Conservation (phyloP, 2,329 filamentous ascomycete species). For the Acephala macrosclerotiorum region DNA sequence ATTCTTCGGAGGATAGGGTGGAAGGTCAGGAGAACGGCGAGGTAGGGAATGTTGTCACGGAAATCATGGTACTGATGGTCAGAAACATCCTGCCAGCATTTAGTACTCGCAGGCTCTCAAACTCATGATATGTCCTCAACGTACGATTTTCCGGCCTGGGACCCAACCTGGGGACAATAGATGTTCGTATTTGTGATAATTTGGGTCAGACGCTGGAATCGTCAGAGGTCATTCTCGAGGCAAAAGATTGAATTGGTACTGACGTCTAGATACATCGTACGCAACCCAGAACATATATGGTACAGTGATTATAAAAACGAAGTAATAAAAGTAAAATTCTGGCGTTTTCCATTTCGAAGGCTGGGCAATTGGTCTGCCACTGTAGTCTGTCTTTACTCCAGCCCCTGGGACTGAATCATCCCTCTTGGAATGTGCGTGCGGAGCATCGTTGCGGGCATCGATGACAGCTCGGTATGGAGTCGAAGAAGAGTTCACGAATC, state of each 20-base stretch:
- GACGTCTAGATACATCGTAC: slow-evolving; percentile 84
- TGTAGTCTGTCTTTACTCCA: slow-evolving; percentile 47
- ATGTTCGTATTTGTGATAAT: slow-evolving; percentile 76
- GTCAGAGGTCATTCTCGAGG: not conserved
- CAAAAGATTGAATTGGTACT: slow-evolving; percentile 40
- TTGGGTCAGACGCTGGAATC: slow-evolving; percentile 75
- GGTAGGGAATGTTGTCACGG: slow-evolving; percentile 83
- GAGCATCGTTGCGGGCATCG: slow-evolving; percentile 56
- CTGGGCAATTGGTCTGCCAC: slow-evolving; percentile 54
- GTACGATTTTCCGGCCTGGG: slow-evolving; percentile 85
- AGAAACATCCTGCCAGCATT: slow-evolving; percentile 74
- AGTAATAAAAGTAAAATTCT: slow-evolving; percentile 85
- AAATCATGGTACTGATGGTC: slow-evolving; percentile 89
- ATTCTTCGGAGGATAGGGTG: slow-evolving; percentile 80
- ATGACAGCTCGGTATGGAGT: slow-evolving; percentile 68
- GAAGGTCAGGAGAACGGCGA: slow-evolving; percentile 74
- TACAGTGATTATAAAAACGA: slow-evolving; percentile 70
- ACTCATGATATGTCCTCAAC: slow-evolving; percentile 36
- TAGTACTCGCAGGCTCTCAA: slow-evolving; percentile 20
- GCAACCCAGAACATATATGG: slow-evolving; percentile 93
- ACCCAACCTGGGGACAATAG: slow-evolving; percentile 88
- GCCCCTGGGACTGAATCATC: slow-evolving; percentile 39
- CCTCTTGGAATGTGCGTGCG: slow-evolving; percentile 43
- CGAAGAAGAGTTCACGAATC: slow-evolving; percentile 74
- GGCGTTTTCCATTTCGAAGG: slow-evolving; percentile 83